Evolutionary conservation across 2,329 filamentous ascomycete genomes (phyloP), one percentile per base, ranked within the genome.

Genomic region (Diaporthe humulicola): DNA sequence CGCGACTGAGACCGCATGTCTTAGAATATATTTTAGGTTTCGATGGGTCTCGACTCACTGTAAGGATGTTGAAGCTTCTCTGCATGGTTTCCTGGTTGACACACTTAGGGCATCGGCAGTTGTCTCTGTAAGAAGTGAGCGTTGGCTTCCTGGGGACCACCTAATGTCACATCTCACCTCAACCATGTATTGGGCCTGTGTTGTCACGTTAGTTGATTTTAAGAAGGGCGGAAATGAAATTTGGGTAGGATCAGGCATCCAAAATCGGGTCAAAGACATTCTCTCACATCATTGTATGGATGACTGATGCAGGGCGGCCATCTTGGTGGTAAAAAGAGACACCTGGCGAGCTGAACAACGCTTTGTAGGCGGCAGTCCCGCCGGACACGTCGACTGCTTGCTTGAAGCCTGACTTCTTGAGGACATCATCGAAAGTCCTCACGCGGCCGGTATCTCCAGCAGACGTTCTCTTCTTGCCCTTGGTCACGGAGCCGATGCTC

Each of bases 81-180:
- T 96, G 94, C 81, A 88, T 90, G 6, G 94, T 96, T 76, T 92
- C 89, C 73, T 90, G 89, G 81, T 95, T 92, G 33, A 93, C 87
- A 80, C 94, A 95, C 75, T 85, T 81, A 1, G 82, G 79, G 80
- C 93, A 96, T 74, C 91, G 92, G 80, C 94, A 96, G 79, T 94
- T 93, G 79, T 95, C 93, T 76, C 93, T 92, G 19, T 28, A 19
- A 28, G 15, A 4, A n/a, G 28, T 74, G 14, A 76, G 61, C 45
- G 4, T n/a, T 48, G 36, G 38, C 12, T 10, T 25, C 14, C 5
- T 54, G 33, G 2, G 1, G 8, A 38, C 14, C 22, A 42, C 25
- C 19, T 4, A 15, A 25, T 36, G 17, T 30, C 14, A 17, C 7
- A 40, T 12, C 73, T 73, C 33, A 76, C 75, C 75, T 75, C 36